phyloP scores from a whole-genome alignment of 257 asterid genomes.

The Scutellaria barbata region DNA sequence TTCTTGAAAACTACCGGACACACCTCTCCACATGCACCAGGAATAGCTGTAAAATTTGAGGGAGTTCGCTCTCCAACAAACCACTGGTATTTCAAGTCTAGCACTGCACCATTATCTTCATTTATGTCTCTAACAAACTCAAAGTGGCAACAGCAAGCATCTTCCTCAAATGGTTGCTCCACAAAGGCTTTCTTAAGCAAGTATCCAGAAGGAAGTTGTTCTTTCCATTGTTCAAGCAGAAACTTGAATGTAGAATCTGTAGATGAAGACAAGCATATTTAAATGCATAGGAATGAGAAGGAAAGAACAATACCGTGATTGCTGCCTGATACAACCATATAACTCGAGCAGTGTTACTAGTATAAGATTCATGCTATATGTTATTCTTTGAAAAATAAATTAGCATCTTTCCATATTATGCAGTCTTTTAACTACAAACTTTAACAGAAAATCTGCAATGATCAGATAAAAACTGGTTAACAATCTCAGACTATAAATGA shows the following conservation, averaged over 20 bases:
- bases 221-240: conserved; percentile 97
- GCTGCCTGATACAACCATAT: conserved; percentile 12
- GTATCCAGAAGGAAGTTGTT: conserved; percentile 84
- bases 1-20: conserved; percentile 37
- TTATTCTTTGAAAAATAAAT: neutral
- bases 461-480: conserved; percentile 1
- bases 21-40: conserved; percentile 84
- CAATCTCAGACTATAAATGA: neutral
- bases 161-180: conserved; percentile 89
- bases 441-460: neutral
- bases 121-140: conserved; percentile 69
- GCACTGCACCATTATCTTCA: conserved; percentile 51
- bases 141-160: conserved; percentile 91
- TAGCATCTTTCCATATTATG: conserved; percentile 1
- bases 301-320: neutral
- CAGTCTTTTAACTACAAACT: neutral
- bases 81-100: conserved; percentile 86
- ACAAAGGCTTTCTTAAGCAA: conserved; percentile 68
- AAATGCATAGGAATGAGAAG: conserved; percentile 21
- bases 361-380: neutral
- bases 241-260: conserved; percentile 92
- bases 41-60: conserved; percentile 66
- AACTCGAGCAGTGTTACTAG: conserved; percentile 1
- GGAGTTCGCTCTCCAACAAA: conserved; percentile 75
- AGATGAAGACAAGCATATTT: conserved; percentile 27